A percentile compares a stretch with the other conserved stretches of the same genome.
These are phyloP conservation scores for Nyctanthes arbortristis DNA, from an alignment of 257 asterid genomes.

Conservation along the genomic window DNA sequence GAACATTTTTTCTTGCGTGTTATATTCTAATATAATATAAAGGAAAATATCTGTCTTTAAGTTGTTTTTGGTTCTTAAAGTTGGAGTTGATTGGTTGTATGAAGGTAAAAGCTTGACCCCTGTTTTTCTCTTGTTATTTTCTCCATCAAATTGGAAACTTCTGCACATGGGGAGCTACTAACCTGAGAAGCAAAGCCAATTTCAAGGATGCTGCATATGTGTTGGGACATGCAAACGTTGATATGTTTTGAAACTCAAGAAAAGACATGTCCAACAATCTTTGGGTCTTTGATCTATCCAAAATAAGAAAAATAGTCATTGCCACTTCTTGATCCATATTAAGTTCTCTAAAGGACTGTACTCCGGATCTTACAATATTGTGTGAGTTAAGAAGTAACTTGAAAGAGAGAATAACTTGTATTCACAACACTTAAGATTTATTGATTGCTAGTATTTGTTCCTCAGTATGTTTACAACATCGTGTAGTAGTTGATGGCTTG, in stretches of 20 bases:
- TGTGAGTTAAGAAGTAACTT: background rate
- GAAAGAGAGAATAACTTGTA: background rate
- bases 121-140: background rate
- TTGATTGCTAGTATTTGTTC: background rate
- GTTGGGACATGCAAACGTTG: background rate
- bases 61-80: background rate
- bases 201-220: background rate
- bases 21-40: too few relatives aligned
- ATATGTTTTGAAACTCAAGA: background rate
- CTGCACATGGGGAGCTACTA: background rate
- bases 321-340: background rate
- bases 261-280: background rate
- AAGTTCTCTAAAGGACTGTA: background rate
- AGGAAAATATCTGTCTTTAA: background rate
- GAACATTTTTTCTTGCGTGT: slow-evolving; percentile 1
- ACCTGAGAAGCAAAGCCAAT: background rate
- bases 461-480: background rate
- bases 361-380: background rate
- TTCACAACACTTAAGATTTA: background rate
- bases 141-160: background rate
- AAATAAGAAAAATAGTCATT: background rate
- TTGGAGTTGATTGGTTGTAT: background rate
- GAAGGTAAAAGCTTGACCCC: background rate
- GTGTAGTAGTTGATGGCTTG: background rate
- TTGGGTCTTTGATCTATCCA: background rate